These are phyloP conservation scores for Meyerozyma guilliermondii DNA, from an alignment of 1,139 yeast species.

Conservation along the genomic window DNA sequence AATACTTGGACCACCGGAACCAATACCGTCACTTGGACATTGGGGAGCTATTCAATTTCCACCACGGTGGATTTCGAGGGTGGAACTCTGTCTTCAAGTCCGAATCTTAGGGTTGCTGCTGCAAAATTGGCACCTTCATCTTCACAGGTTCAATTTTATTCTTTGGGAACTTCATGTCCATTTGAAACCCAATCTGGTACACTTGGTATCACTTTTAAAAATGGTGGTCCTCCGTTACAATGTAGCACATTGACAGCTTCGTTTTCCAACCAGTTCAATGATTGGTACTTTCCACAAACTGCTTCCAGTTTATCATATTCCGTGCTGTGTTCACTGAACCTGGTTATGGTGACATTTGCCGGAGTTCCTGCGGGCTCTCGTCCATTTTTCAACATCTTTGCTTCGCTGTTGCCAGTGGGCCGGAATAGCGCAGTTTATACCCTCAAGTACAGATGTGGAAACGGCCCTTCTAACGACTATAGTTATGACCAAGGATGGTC, in stretches of 20 bases:
- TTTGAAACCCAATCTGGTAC: not conserved
- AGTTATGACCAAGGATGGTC: conserved; percentile 3
- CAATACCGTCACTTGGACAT: too few relatives aligned
- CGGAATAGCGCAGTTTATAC: not conserved
- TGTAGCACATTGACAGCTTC: not conserved
- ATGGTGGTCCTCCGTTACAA: conserved; percentile 2
- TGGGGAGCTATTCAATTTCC: conserved; percentile 18
- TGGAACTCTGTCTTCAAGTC: not conserved
- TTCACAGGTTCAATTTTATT: not conserved
- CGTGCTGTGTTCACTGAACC: not conserved
- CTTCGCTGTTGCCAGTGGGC: not conserved
- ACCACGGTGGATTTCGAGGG: not conserved
- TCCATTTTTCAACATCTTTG: not conserved
- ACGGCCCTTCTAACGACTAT: conserved; percentile 1
- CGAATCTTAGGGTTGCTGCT: not conserved
- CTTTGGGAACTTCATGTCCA: not conserved
- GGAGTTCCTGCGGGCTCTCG: not conserved
- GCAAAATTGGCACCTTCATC: not conserved
- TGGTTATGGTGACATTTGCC: not conserved
- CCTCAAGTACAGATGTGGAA: not conserved
- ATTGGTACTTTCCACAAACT: conserved; percentile 2
- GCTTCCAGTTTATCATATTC: not conserved
- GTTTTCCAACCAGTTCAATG: conserved; percentile 1
- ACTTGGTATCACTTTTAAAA: conserved; percentile 4
- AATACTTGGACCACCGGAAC: conserved; percentile 7